These are phyloP conservation scores for Rheum nobile DNA, from an alignment of 148 eudicot species.

Conservation along the genomic window DNA sequence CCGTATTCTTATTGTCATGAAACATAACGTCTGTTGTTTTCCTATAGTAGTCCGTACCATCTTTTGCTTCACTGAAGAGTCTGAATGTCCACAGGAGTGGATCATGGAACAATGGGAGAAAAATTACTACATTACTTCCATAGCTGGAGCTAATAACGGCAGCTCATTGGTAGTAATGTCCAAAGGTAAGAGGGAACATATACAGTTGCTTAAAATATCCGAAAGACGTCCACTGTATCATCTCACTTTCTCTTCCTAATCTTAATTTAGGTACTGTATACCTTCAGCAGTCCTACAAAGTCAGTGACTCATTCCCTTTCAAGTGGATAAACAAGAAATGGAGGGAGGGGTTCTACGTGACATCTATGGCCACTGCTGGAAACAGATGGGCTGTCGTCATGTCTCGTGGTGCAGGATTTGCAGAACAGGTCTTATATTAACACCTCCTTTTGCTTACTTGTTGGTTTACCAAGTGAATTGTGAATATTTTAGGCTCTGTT, in stretches of 20 bases:
- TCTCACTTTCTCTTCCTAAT: conserved; percentile 2
- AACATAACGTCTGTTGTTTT: not conserved
- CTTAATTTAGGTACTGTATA: conserved; percentile 42
- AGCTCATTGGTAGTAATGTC: conserved; percentile 75
- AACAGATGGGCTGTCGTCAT: conserved; percentile 63
- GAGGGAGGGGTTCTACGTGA: conserved; percentile 70
- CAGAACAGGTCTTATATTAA: conserved; percentile 40
- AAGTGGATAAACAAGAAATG: conserved; percentile 85
- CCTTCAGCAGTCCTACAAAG: conserved; percentile 72
- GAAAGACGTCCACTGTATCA: not conserved
- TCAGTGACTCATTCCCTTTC: conserved; percentile 68
- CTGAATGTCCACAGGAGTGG: conserved; percentile 45
- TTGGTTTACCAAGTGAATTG: not conserved
- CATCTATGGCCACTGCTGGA: conserved; percentile 75
- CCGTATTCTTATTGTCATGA: not conserved
- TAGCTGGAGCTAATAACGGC: conserved; percentile 59
- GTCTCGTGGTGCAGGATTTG: conserved; percentile 67
- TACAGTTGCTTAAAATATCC: not conserved
- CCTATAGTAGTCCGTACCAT: not conserved
- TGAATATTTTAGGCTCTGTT: not conserved
- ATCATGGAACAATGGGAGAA: conserved; percentile 82
- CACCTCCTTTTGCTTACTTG: not conserved
- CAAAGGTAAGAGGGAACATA: conserved; percentile 32
- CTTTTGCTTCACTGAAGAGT: not conserved
- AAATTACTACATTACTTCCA: conserved; percentile 55